phyloP scores from a whole-genome alignment of 352 stramenopile species.

The Halophytophthora batemanensis region DNA sequence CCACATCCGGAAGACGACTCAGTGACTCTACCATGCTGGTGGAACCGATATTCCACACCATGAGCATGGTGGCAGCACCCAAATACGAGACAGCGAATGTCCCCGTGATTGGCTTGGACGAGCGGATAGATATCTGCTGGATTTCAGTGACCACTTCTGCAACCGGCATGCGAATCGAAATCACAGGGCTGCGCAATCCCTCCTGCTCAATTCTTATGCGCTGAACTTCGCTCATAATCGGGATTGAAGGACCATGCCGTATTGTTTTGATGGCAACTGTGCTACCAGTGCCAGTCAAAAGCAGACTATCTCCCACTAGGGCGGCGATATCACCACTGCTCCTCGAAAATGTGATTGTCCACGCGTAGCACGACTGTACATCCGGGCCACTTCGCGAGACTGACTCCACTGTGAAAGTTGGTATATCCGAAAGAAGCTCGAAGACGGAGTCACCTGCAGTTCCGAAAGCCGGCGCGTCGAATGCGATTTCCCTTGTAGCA shows the following conservation, averaged over 20 bases:
- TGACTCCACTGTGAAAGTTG: conserved; percentile 8
- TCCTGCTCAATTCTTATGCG: conserved; percentile 7
- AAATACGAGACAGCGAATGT: conserved; percentile 26
- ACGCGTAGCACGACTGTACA: conserved; percentile 29
- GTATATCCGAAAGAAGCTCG: conserved; percentile 25
- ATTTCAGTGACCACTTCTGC: conserved; percentile 20
- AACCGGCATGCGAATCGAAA: conserved; percentile 14
- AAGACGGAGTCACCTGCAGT: conserved; percentile 19
- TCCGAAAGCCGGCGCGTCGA: conserved; percentile 22
- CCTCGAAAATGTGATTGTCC: conserved; percentile 36
- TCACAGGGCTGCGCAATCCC: conserved; percentile 3
- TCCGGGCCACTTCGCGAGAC: conserved; percentile 34
- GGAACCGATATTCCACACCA: conserved; percentile 20
- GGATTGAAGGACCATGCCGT: conserved; percentile 15
- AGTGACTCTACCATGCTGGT: conserved; percentile 16
- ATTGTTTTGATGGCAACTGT: conserved; percentile 21
- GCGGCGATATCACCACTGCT: conserved; percentile 27
- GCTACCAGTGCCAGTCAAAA: conserved; percentile 20
- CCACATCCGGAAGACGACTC: conserved; percentile 15
- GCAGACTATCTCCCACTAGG: conserved; percentile 15
- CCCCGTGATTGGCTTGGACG: conserved; percentile 13
- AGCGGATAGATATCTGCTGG: conserved; percentile 24
- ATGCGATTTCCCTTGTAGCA: conserved; percentile 23
- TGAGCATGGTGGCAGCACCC: conserved; percentile 4
- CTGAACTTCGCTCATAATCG: conserved; percentile 21